Percentiles rank a stretch among this genome's conserved stretches.
phyloP scores from a whole-genome alignment of 768 basidiomycete genomes.

The Auriscalpium vulgare region DNA sequence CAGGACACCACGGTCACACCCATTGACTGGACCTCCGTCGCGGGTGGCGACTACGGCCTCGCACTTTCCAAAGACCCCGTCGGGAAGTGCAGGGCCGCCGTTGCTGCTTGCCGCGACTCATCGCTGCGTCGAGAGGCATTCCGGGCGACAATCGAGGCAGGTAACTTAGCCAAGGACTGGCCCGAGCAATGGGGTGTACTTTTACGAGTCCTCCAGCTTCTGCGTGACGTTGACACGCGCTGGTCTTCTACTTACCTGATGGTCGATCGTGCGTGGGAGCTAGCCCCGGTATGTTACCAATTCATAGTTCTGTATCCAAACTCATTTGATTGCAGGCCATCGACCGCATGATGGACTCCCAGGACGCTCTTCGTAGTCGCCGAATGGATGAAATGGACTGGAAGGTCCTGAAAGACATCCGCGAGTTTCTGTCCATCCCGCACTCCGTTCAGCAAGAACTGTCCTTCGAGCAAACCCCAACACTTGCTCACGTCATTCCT shows the following conservation, averaged over 20 bases:
- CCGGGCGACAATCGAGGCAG: no score
- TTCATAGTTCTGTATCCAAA: not conserved
- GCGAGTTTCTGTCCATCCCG: not conserved
- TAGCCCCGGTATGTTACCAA: not conserved
- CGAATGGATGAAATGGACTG: not conserved
- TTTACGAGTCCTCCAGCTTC: conserved; percentile 1
- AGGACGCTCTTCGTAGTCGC: not conserved
- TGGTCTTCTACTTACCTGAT: conserved; percentile 21
- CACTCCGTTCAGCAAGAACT: conserved; percentile 3
- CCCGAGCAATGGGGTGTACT: not conserved
- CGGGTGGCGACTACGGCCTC: not conserved
- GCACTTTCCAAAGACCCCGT: not conserved
- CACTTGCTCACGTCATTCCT: not conserved
- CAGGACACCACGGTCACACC: not conserved
- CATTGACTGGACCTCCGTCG: no score
- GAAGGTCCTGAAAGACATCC: not conserved
- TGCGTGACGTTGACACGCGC: conserved; percentile 17
- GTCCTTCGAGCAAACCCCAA: not conserved
- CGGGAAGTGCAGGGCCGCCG: not conserved
- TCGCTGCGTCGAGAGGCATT: no score
- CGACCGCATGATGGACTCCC: not conserved
- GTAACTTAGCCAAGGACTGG: no score
- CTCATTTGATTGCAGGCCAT: not conserved
- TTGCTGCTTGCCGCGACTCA: not conserved
- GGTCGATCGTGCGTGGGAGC: conserved; percentile 18